Base-by-base conservation (phyloP, 2,329 filamentous ascomycete genomes). In the Exophiala calicioides region DNA sequence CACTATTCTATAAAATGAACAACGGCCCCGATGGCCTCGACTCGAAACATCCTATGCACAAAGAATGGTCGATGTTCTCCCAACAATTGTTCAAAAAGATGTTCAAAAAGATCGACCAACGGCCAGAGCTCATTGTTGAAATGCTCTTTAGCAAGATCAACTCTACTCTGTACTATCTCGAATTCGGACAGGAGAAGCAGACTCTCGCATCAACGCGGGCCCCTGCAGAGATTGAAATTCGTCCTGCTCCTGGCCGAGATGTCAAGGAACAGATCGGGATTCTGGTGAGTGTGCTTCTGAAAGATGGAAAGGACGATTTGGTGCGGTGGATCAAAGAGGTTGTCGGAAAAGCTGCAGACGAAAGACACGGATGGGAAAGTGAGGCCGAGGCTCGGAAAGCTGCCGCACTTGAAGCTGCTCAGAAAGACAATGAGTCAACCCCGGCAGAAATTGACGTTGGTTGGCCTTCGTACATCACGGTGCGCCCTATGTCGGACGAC, bases 111-210 rank as follows among this genome's bases (percentile, higher is more conserved):
- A 77, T 97, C 1, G 80, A 93, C 52, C 83, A 95, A 57, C 80
- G 90, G 32, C 90, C 90, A 0, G 88, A 91, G 53, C 74, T 96
- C 30, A 78, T 95, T 38, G 85, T 94, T 1, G 93, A 98, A 68
- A 81, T 98, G 77, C 75, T 98, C 10, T 98, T 98, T 68, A 95
- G 88, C 66, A 98, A 98, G 67, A 86, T 90, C 47, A 84, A 83
- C 40, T 79, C 80, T 34, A 95, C 88, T 0, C 79, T 89, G 1
- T 88, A 87, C 67, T 97, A 89, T 63, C 77, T 98, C 4, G 90
- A 97, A 62, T 90, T 90, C 61, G 93, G 93, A 0, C 86, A 88
- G 58, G 90, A 96, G 60, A 88, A 84, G 62, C 89, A 91, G 56
- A 80, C 84, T 0, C 65, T 84, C 18, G 77, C 78, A 15, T 73